Evolutionary conservation across 805 yeast genomes (phyloP).

Genomic region (Saturnispora ahearnii): DNA sequence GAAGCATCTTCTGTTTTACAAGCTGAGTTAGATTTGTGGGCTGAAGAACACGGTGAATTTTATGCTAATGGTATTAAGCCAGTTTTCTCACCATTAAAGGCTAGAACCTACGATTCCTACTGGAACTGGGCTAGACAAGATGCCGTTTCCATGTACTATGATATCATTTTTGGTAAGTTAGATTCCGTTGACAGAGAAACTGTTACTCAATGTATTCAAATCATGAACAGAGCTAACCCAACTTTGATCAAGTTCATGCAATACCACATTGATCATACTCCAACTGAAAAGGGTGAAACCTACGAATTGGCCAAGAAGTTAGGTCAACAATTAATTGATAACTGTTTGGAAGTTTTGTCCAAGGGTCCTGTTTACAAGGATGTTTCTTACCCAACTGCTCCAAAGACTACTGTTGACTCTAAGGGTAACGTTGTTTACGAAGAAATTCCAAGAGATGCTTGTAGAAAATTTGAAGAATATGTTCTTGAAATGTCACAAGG

Average conservation of each 20-base stretch:
- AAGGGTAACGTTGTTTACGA: constrained; percentile 81
- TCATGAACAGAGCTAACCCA: constrained; percentile 96
- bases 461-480: constrained; percentile 90
- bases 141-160: constrained; percentile 85
- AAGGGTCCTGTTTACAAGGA: constrained; percentile 93
- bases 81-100: constrained; percentile 82
- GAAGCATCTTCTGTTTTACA: constrained; percentile 79
- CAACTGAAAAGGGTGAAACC: constrained; percentile 83
- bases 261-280: constrained; percentile 77
- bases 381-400: constrained; percentile 90
- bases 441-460: constrained; percentile 82
- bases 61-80: constrained; percentile 90
- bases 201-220: constrained; percentile 89
- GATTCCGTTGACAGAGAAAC: constrained; percentile 92
- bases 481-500: constrained; percentile 96
- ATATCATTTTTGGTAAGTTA: constrained; percentile 89
- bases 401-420: constrained; percentile 78
- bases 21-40: constrained; percentile 85
- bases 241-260: constrained; percentile 94
- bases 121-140: constrained; percentile 99
- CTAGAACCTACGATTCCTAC: constrained; percentile 92
- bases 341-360: constrained; percentile 75
- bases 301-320: constrained; percentile 82
- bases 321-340: constrained; percentile 91
- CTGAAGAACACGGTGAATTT: constrained; percentile 84